Percentiles rank a stretch among this genome's conserved stretches.
These are phyloP conservation scores for Leccinum obscurum DNA, from an alignment of 768 basidiomycete species.

Conservation along the genomic window DNA sequence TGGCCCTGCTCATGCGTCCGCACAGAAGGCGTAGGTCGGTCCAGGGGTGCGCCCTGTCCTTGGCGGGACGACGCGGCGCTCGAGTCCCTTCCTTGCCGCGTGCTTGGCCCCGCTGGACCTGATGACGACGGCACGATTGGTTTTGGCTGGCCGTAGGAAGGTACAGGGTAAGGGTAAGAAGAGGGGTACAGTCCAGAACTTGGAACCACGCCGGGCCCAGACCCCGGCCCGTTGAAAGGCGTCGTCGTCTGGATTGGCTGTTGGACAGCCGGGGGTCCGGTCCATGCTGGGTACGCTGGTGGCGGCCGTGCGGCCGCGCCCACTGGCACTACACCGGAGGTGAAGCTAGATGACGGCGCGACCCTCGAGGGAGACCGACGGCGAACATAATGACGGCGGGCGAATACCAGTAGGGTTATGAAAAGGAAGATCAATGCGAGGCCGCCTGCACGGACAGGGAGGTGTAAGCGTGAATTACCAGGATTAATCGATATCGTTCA, in stretches of 20 bases:
- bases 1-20: background rate
- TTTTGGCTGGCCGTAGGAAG: background rate
- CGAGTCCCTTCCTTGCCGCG: background rate
- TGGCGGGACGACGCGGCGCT: background rate
- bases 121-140: background rate
- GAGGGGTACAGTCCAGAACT: background rate
- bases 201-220: background rate
- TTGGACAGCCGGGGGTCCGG: background rate
- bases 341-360: background rate
- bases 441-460: slow-evolving; percentile 9
- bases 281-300: background rate
- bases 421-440: slow-evolving; percentile 13
- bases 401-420: background rate
- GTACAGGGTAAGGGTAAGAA: background rate
- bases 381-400: slow-evolving; percentile 8
- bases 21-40: background rate
- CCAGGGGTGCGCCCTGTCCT: background rate
- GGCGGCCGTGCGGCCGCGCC: background rate
- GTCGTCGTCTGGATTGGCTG: background rate
- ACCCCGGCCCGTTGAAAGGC: background rate
- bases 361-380: background rate
- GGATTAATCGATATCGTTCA: background rate
- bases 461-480: background rate
- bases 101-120: background rate
- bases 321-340: background rate